Conservation (phyloP, 331 rosid species). For the Pyracantha coccinea region DNA sequence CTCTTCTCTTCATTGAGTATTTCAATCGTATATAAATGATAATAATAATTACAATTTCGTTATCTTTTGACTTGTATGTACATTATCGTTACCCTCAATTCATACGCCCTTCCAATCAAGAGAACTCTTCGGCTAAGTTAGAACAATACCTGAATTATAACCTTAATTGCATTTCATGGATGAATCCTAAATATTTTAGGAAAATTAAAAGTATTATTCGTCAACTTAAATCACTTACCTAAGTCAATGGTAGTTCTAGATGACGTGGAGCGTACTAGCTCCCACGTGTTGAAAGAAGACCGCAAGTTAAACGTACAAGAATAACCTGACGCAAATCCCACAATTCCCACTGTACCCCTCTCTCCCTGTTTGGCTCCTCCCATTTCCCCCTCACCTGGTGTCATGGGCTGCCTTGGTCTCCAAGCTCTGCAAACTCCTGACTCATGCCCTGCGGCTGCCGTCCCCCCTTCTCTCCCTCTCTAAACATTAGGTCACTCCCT, state of each 20-base stretch:
- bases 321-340: constrained; percentile 4
- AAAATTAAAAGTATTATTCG: background rate
- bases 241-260: too few relatives aligned
- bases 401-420: constrained; percentile 11
- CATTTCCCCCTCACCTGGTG: constrained; percentile 11
- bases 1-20: background rate
- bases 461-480: background rate
- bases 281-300: constrained; percentile 23
- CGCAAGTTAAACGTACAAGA: constrained; percentile 1
- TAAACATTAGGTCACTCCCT: background rate
- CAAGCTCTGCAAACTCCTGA: constrained; percentile 19
- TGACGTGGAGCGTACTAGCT: background rate
- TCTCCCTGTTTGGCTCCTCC: background rate
- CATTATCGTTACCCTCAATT: too few relatives aligned
- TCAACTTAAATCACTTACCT: background rate
- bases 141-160: background rate
- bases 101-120: background rate
- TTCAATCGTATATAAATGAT: too few relatives aligned
- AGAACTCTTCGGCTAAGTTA: background rate
- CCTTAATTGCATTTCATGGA: too few relatives aligned
- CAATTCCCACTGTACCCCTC: background rate
- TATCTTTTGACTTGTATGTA: too few relatives aligned
- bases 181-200: background rate
- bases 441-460: background rate
- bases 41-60: too few relatives aligned